phyloP scores from a whole-genome alignment of 495 filamentous ascomycete genomes.

The Elaphomyces granulatus region DNA sequence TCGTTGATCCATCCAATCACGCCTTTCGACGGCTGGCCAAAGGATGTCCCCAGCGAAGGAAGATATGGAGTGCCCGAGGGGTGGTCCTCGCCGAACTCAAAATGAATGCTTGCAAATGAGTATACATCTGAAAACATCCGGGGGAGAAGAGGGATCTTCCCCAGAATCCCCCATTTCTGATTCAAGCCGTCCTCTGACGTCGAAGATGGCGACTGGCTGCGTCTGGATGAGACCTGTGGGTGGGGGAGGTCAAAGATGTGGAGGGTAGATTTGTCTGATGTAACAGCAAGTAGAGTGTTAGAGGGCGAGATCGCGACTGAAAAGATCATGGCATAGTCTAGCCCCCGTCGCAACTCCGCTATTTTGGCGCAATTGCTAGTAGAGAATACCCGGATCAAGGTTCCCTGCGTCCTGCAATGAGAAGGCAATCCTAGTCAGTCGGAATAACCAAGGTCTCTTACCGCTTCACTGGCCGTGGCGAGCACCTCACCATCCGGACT shows the following conservation, averaged over 20 bases:
- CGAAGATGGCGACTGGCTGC: conserved; percentile 21
- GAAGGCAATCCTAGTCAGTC: neutral
- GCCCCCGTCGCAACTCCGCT: conserved; percentile 72
- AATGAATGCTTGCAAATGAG: conserved; percentile 56
- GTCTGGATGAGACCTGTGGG: conserved; percentile 19
- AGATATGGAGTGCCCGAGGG: conserved; percentile 26
- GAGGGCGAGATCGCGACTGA: conserved; percentile 76
- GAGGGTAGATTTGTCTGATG: conserved; percentile 91
- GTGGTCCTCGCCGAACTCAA: conserved; percentile 64
- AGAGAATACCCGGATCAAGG: conserved; percentile 71
- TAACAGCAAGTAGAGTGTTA: conserved; percentile 66
- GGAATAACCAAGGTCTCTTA: conserved; percentile 21
- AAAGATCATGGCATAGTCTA: conserved; percentile 78
- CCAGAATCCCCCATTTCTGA: conserved; percentile 68
- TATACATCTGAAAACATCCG: conserved; percentile 75
- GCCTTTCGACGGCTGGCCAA: conserved; percentile 53
- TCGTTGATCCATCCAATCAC: conserved; percentile 64
- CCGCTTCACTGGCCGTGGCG: conserved; percentile 82
- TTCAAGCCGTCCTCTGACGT: conserved; percentile 33
- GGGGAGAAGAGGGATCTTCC: conserved; percentile 64
- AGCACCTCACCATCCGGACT: conserved; percentile 69
- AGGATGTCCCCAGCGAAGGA: conserved; percentile 31
- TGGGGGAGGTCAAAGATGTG: conserved; percentile 75
- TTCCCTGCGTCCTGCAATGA: conserved; percentile 41
- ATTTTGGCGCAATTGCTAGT: conserved; percentile 63